phyloP scores from a whole-genome alignment of 2,329 filamentous ascomycete species.

The Apiospora phragmitis region DNA sequence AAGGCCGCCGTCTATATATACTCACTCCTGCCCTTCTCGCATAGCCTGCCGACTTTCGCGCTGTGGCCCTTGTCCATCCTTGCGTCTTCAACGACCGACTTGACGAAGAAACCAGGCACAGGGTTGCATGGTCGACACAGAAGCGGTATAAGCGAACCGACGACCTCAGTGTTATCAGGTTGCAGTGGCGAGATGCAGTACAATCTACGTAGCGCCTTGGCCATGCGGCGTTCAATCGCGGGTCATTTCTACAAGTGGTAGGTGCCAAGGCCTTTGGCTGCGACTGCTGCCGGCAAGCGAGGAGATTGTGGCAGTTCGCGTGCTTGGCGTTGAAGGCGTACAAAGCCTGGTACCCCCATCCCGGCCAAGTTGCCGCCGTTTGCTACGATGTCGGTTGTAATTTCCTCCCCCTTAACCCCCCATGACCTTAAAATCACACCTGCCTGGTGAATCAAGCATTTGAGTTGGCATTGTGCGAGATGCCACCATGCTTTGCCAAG shows the following conservation, averaged over 20 bases:
- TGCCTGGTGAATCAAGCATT: not conserved
- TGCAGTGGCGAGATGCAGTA: not conserved
- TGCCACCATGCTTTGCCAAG: conserved; percentile 1
- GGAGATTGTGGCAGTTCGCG: not conserved
- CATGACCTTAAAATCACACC: not conserved
- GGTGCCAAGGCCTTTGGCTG: not conserved
- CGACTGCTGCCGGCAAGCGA: not conserved
- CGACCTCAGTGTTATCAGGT: not conserved
- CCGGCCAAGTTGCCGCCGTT: not conserved
- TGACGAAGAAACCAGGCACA: not conserved
- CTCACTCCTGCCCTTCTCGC: not conserved
- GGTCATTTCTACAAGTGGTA: not conserved
- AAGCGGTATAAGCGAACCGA: not conserved
- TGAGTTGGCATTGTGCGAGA: not conserved
- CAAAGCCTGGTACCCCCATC: not conserved
- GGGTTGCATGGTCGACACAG: not conserved
- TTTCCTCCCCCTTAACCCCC: not conserved
- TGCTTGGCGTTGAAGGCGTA: not conserved
- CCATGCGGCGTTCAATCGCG: not conserved
- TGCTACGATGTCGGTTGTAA: not conserved
- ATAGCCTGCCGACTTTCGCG: not conserved
- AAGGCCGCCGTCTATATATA: not conserved
- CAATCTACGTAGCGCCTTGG: conserved; percentile 1
- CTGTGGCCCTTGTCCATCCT: not conserved
- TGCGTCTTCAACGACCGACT: not conserved